Percentiles rank a stretch among this genome's conserved stretches.
These are phyloP conservation scores for Candida nonsorbophila DNA, from an alignment of 805 yeast species.

Conservation along the genomic window DNA sequence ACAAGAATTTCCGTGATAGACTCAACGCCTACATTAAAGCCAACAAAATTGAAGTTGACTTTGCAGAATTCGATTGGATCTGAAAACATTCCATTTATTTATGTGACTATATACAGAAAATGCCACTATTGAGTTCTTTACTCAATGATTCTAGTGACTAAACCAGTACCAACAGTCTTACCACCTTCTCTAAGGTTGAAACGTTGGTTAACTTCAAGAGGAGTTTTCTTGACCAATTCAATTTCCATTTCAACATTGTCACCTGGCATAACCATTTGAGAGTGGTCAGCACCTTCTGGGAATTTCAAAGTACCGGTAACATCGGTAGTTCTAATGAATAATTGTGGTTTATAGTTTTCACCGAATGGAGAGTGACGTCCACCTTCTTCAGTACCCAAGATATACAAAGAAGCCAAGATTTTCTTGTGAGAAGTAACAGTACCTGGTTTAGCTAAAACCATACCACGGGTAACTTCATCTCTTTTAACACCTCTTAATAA, in stretches of 20 bases:
- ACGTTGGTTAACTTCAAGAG: conserved; percentile 94
- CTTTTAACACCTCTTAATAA: conserved; percentile 97
- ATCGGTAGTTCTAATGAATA: conserved; percentile 94
- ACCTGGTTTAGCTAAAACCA: conserved; percentile 93
- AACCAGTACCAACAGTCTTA: conserved; percentile 97
- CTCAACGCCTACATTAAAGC: conserved; percentile 60
- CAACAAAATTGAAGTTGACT: conserved; percentile 36
- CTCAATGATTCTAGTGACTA: conserved; percentile 86
- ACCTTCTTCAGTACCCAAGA: conserved; percentile 95
- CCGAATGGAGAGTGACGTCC: conserved; percentile 98
- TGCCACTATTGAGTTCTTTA: conserved; percentile 16
- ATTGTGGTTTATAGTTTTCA: conserved; percentile 96
- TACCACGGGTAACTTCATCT: conserved; percentile 95
- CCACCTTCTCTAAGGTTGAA: conserved; percentile 99
- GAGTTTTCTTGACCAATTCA: conserved; percentile 84
- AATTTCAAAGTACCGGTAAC: conserved; percentile 86
- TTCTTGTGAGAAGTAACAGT: conserved; percentile 89
- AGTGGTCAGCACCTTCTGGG: conserved; percentile 81
- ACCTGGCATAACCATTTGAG: conserved; percentile 94
- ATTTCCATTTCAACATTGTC: conserved; percentile 97
- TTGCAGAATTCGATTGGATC: conserved; percentile 5
- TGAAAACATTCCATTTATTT: too few species aligned
- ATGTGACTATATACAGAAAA: conserved; percentile 6
- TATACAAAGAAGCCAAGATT: conserved; percentile 89
- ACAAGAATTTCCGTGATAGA: conserved; percentile 47